phyloP scores from a whole-genome alignment of 2,329 filamentous ascomycete species.

The Sarocladium kiliense region DNA sequence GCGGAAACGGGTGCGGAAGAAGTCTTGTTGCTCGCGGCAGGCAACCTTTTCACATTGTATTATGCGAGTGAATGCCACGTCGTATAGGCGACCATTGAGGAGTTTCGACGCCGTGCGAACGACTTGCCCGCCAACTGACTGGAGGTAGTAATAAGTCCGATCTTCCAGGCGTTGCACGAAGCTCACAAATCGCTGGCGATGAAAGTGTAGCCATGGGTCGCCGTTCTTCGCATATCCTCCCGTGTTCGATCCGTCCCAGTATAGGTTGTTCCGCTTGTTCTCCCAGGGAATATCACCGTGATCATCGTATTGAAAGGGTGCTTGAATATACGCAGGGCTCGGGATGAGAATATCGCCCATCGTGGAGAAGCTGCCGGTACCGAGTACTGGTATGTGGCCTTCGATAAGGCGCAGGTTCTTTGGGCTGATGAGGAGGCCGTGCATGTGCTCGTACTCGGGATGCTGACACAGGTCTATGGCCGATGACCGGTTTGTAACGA shows the following conservation, averaged over 20 bases:
- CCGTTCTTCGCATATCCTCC: slow-evolving; percentile 34
- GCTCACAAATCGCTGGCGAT: slow-evolving; percentile 42
- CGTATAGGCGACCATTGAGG: slow-evolving; percentile 32
- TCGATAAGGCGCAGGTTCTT: slow-evolving; percentile 34
- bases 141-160: slow-evolving; percentile 26
- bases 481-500: slow-evolving; percentile 24
- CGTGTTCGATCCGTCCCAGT: slow-evolving; percentile 54
- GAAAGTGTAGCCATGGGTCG: slow-evolving; percentile 22
- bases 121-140: slow-evolving; percentile 15
- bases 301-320: slow-evolving; percentile 35
- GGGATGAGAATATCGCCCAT: slow-evolving; percentile 50
- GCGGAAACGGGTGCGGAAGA: slow-evolving; percentile 26
- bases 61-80: slow-evolving; percentile 40
- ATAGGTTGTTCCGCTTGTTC: slow-evolving; percentile 43
- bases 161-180: slow-evolving; percentile 28
- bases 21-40: slow-evolving; percentile 29
- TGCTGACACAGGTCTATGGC: slow-evolving; percentile 38
- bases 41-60: slow-evolving; percentile 35
- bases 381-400: slow-evolving; percentile 40
- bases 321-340: slow-evolving; percentile 41
- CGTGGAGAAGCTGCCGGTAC: slow-evolving; percentile 36
- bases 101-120: slow-evolving; percentile 21
- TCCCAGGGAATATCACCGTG: slow-evolving; percentile 40
- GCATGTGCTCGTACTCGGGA: slow-evolving; percentile 33
- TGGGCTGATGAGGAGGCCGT: slow-evolving; percentile 41